These are phyloP conservation scores for Adenanthera pavonina DNA, from an alignment of 306 rosid species.

Conservation along the genomic window DNA sequence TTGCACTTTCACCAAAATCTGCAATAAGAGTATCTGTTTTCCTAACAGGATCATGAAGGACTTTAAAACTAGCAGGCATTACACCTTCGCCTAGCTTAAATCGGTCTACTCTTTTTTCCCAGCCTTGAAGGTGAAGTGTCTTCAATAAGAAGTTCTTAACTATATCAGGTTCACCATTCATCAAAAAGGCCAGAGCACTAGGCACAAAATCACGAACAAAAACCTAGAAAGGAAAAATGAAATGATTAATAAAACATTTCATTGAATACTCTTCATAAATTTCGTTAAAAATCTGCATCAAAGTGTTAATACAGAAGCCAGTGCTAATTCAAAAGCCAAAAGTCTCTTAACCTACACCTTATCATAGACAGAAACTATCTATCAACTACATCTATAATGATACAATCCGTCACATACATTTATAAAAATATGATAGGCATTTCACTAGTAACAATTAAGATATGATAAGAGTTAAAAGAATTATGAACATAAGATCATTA, in stretches of 20 bases:
- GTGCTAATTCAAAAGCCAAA: conserved; percentile 5
- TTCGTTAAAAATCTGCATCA: conserved; percentile 15
- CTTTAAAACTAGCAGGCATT: conserved; percentile 97
- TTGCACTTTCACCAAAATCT: conserved; percentile 96
- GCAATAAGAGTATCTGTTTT: conserved; percentile 81
- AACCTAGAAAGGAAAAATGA: conserved; percentile 52
- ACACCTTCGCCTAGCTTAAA: conserved; percentile 96
- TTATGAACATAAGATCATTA: neutral
- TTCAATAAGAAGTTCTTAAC: conserved; percentile 83
- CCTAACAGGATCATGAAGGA: conserved; percentile 78
- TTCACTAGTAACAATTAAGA: neutral
- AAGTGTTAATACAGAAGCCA: neutral
- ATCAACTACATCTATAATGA: neutral
- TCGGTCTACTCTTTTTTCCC: conserved; percentile 90
- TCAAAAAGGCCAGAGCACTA: conserved; percentile 87
- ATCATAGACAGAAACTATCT: conserved; percentile 9
- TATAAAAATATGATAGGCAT: neutral
- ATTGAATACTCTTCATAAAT: neutral
- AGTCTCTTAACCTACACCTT: conserved; percentile 15
- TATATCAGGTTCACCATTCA: conserved; percentile 95
- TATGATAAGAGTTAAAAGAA: conserved; percentile 12
- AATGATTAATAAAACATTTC: conserved; percentile 17
- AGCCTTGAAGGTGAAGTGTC: conserved; percentile 87
- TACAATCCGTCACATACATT: neutral
- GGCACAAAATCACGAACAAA: conserved; percentile 95